Conservation (phyloP, 192 early-diverging fungal genomes). For the Coemansia sp. region DNA sequence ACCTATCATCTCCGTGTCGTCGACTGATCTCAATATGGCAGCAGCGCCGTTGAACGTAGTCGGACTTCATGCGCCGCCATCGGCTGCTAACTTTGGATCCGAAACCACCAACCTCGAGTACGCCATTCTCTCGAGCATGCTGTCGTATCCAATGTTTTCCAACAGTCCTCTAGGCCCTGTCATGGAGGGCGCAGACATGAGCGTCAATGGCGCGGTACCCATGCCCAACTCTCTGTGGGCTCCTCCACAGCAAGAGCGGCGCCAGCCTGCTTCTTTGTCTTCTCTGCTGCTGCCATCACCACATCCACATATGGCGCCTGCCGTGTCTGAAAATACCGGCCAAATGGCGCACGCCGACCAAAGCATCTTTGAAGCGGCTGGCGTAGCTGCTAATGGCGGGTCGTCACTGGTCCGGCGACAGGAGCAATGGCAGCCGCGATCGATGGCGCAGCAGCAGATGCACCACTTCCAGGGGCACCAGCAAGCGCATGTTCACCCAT, state of each 20-base stretch:
- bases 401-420: slow-evolving; percentile 14
- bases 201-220: slow-evolving; percentile 34
- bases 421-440: slow-evolving; percentile 25
- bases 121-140: slow-evolving; percentile 86
- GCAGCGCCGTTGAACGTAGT: slow-evolving; percentile 4
- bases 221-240: slow-evolving; percentile 53
- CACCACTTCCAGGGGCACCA: neutral
- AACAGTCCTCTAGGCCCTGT: slow-evolving; percentile 17
- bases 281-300: slow-evolving; percentile 6
- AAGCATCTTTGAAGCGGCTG: neutral
- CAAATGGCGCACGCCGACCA: slow-evolving; percentile 1
- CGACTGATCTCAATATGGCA: slow-evolving; percentile 3
- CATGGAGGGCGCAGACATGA: slow-evolving; percentile 26
- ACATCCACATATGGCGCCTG: slow-evolving; percentile 5
- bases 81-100: slow-evolving; percentile 69
- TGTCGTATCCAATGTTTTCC: slow-evolving; percentile 61
- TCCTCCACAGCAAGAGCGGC: slow-evolving; percentile 21
- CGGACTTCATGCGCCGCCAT: slow-evolving; percentile 26
- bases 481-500: slow-evolving; percentile 8
- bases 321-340: neutral
- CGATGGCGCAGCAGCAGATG: slow-evolving; percentile 10
- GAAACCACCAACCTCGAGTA: slow-evolving; percentile 88
- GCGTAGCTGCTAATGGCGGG: slow-evolving; percentile 6
- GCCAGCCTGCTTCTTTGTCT: neutral
- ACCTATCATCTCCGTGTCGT: neutral